Evolutionary conservation across 495 filamentous ascomycete genomes (phyloP), one percentile per base, ranked within the genome.

Genomic region (Tetracladium marchalianum): DNA sequence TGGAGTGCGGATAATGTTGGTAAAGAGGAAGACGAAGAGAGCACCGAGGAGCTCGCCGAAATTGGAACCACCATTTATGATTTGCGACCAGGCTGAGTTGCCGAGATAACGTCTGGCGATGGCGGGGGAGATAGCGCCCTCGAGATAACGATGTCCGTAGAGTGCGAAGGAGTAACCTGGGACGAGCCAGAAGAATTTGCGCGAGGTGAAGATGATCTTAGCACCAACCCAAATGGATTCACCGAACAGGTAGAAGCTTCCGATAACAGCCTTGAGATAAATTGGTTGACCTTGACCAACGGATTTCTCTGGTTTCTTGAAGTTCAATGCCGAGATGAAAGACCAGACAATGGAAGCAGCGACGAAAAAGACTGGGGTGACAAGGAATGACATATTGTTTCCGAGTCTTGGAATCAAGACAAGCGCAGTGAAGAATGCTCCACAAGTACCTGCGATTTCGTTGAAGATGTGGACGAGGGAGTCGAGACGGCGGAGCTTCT

Each of bases 401-500:
- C 68, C 68, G 32, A 69, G 53, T 13, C 49, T 51, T 13, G 66
- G 62, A 36, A 70, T 67, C 40, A 69, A 49, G 35, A 54, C 60
- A 10, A 72, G 55, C 7, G 61, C 68, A 8, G 62, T 69, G 39
- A 55, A 61, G 44, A 71, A 66, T 9, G 66, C 66, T 15, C 64
- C 66, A 11, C 50, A 44, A 0, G 67, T 71, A 17, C 68, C 68
- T 0, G 65, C 53, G 4, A 67, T 51, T 50, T 72, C 67, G 43
- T 70, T 67, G 31, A 69, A 65, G 18, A 72, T 70, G 45, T 72
- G 67, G 4, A 66, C 68, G 16, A 66, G 39, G 12, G 63, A 62
- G 51, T 72, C 69, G 53, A 71, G 55, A 31, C 57, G 62, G n/a
- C 65, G 54, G 15, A 72, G 53, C 45, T 70, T 72, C 12, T 60